Base-by-base conservation (phyloP, 2,329 filamentous ascomycete species). In the Xylariaceae sp. region DNA sequence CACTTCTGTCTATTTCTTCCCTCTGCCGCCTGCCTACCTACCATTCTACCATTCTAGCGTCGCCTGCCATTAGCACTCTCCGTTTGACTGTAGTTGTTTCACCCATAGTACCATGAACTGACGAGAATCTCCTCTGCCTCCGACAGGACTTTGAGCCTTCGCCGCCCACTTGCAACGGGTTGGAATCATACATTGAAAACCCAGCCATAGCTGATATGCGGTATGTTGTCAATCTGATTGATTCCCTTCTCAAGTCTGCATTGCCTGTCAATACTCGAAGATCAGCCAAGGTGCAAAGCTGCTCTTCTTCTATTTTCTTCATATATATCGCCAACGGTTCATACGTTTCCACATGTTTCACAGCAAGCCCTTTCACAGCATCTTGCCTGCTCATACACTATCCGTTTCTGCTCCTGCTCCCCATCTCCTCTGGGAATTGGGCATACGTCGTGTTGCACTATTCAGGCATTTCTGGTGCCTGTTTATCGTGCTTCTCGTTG, bases 121-220 rank as follows among this genome's bases (percentile, higher is more conserved):
- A 74, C 69, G 59, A 64, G 64, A 70, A 61, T 62, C 65, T 68
- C 73, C 66, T 63, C 64, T 70, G 66, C 62, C 63, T 72, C 65
- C 67, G 76, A 72, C 76, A 83, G 79, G 81, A 82, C 70, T 83
- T 81, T 74, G 78, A 81, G 73, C 76, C 79, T 72, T 79, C 81
- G 72, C 76, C 80, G 72, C 73, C 76, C 64, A 72, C 75, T 59
- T 76, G 75, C 70, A 69, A 73, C 68, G 79, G 78, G 71, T 74
- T 83, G 71, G 80, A 82, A 59, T 56, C 57, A 67, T 83, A 82
- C 69, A 76, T 82, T 70, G 79, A 81, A 56, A 76, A 82, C 67
- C 77, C 76, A 57, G 72, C 77, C 55, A 75, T 77, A 67, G 70
- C 75, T 77, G 81, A 83, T 70, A 81, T 83, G 75, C 80, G 81